Evolutionary conservation across 1,284 basidiomycete genomes (phyloP).

Genomic region (Cryptococcus depauperatus): DNA sequence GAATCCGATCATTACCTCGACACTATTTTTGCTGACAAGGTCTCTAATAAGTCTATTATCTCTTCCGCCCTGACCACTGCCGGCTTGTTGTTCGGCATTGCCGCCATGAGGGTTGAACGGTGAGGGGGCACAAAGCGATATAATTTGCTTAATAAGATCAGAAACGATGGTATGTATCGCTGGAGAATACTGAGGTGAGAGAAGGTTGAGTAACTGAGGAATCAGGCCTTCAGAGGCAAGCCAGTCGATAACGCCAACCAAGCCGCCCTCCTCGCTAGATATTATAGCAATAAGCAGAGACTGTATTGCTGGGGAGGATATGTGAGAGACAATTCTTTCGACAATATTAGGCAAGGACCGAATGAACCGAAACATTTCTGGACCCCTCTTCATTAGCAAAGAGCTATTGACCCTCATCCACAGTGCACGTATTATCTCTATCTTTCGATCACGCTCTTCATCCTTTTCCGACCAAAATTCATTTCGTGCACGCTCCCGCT

Average conservation of each 20-base stretch:
- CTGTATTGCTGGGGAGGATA: conserved; percentile 84
- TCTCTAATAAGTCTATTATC: conserved; percentile 81
- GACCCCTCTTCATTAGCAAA: conserved; percentile 78
- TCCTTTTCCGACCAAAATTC: conserved; percentile 31
- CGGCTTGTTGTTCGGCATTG: conserved; percentile 51
- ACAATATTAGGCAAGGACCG: conserved; percentile 73
- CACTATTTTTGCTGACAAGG: conserved; percentile 68
- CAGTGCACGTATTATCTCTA: conserved; percentile 49
- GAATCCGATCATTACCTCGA: conserved; percentile 66
- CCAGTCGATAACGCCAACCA: conserved; percentile 78
- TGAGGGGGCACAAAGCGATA: conserved; percentile 86
- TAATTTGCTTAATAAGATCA: conserved; percentile 89
- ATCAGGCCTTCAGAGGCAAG: conserved; percentile 78
- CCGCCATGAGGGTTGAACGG: conserved; percentile 51
- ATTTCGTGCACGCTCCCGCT: conserved; percentile 35
- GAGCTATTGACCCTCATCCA: conserved; percentile 78
- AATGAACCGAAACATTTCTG: conserved; percentile 91
- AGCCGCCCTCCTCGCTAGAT: conserved; percentile 79
- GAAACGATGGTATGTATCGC: conserved; percentile 81
- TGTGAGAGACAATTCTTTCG: conserved; percentile 72
- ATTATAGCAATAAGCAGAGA: conserved; percentile 88
- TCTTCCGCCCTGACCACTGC: conserved; percentile 24
- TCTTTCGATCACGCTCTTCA: conserved; percentile 46
- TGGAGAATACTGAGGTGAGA: conserved; percentile 68
- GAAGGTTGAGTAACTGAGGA: conserved; percentile 67